Conservation (phyloP, 352 stramenopile genomes). For the Pythium folliculosum region DNA sequence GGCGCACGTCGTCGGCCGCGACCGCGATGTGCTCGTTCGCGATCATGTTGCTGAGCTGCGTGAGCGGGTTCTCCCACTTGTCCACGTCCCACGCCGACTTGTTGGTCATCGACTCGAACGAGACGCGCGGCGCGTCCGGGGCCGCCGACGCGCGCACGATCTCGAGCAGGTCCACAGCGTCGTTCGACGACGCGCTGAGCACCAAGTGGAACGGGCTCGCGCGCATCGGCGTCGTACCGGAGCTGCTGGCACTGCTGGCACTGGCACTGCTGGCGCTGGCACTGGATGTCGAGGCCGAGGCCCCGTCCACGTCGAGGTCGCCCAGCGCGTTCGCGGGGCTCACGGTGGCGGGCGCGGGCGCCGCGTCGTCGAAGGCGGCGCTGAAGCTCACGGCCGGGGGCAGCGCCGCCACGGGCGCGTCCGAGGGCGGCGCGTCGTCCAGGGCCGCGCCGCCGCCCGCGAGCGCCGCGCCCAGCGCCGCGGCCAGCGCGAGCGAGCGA, state of each 20-base stretch:
- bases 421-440: conserved; percentile 4
- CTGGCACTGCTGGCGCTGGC: too few relatives aligned
- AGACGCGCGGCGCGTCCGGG: conserved; percentile 15
- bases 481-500: background rate
- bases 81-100: conserved; percentile 20
- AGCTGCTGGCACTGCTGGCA: background rate
- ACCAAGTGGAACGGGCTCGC: conserved; percentile 14
- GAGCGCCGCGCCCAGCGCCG: background rate
- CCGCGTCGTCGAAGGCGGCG: background rate
- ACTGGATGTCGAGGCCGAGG: too few relatives aligned
- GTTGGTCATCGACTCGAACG: conserved; percentile 30
- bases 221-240: background rate
- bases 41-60: conserved; percentile 26
- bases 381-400: background rate
- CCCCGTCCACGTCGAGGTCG: background rate
- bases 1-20: conserved; percentile 2
- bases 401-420: conserved; percentile 10
- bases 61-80: conserved; percentile 32
- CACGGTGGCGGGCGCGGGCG: background rate
- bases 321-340: background rate
- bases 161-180: conserved; percentile 23
- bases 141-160: conserved; percentile 13
- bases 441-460: background rate
- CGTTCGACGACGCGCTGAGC: conserved; percentile 21
- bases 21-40: conserved; percentile 25